Percentiles rank a stretch among this genome's conserved stretches.
These are phyloP conservation scores for Bonia amplexicaulis DNA, from an alignment of 176 grass and related monocot species.

Conservation along the genomic window DNA sequence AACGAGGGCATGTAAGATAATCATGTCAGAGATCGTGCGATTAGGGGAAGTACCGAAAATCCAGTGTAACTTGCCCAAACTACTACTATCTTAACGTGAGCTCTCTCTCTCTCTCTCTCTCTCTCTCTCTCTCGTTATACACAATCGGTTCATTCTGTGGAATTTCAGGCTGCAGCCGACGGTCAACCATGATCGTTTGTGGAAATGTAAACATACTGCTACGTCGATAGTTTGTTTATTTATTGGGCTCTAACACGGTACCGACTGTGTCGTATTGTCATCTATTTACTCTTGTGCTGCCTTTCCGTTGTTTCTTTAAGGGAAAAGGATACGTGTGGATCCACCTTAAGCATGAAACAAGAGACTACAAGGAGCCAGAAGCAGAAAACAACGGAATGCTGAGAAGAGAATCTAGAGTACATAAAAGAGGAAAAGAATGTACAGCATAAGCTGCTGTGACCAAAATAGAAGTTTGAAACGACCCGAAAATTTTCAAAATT, in stretches of 20 bases:
- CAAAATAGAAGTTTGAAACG: not conserved
- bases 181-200: not conserved
- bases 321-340: not conserved
- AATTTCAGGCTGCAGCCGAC: not conserved
- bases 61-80: slow-evolving; percentile 30
- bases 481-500: too few relatives aligned
- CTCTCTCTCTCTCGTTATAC: not conserved
- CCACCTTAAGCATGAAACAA: not conserved
- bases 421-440: not conserved
- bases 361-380: too few relatives aligned
- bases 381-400: too few relatives aligned
- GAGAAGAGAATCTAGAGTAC: not conserved
- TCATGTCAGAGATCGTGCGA: slow-evolving; percentile 14
- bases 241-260: not conserved
- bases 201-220: not conserved
- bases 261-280: too few relatives aligned
- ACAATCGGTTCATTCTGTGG: not conserved
- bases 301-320: not conserved
- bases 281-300: not conserved
- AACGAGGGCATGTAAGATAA: slow-evolving; percentile 41
- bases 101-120: too few relatives aligned
- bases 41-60: slow-evolving; percentile 30
- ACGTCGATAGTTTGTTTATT: not conserved
- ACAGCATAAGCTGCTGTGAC: not conserved
- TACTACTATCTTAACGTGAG: slow-evolving; percentile 2